Evolutionary conservation across 2,329 filamentous ascomycete species (phyloP).

Genomic region (Chrysosphaeria jannelii): DNA sequence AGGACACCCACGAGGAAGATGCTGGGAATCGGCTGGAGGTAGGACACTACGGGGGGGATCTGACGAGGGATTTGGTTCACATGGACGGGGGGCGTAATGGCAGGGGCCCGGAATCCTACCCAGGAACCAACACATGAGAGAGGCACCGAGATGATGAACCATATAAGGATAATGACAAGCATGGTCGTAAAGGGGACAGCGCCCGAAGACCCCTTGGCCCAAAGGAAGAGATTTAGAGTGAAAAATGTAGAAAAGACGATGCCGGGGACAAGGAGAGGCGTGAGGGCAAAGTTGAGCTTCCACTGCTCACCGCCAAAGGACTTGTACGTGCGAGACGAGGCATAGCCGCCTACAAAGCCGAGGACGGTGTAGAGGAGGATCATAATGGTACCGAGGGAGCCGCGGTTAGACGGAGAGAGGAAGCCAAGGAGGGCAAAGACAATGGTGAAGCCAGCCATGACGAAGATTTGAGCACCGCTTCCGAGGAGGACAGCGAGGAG

Average conservation of each 20-base stretch:
- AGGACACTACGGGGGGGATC: constrained; percentile 52
- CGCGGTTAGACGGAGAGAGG: constrained; percentile 81
- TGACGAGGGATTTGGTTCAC: constrained; percentile 97
- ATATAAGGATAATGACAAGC: constrained; percentile 75
- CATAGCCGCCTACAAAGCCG: constrained; percentile 74
- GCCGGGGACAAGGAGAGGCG: constrained; percentile 58
- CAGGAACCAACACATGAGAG: constrained; percentile 74
- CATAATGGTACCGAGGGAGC: constrained; percentile 76
- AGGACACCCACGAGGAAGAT: constrained; percentile 79
- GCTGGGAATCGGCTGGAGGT: constrained; percentile 62
- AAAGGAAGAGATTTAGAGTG: constrained; percentile 83
- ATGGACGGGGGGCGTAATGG: constrained; percentile 52
- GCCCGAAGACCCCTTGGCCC: constrained; percentile 73
- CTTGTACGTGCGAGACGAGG: constrained; percentile 79
- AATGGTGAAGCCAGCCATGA: constrained; percentile 90
- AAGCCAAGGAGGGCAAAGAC: constrained; percentile 81
- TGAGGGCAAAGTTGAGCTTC: constrained; percentile 79
- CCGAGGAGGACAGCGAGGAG: constrained; percentile 68
- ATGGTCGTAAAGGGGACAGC: constrained; percentile 93
- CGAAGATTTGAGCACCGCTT: constrained; percentile 85
- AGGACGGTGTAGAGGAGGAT: constrained; percentile 81
- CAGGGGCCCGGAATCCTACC: constrained; percentile 55
- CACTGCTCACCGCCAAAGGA: constrained; percentile 72
- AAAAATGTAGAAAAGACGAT: constrained; percentile 77
- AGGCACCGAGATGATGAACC: constrained; percentile 90